Percentiles rank a stretch among this genome's conserved stretches.
Conservation (phyloP, 805 yeast species). For the Isabelozyma rhagii region DNA sequence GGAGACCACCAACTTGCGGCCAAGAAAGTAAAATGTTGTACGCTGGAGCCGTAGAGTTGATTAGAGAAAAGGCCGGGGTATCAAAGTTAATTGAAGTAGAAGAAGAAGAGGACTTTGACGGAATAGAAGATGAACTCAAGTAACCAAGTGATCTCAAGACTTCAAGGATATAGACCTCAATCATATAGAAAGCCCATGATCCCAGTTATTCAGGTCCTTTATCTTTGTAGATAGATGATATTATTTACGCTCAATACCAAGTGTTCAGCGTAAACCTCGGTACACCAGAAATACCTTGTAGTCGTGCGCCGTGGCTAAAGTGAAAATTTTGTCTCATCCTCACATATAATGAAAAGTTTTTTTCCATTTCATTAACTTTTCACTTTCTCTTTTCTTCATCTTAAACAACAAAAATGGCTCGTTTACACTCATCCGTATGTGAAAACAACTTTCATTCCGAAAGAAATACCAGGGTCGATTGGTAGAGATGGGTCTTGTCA, state of each 20-base stretch:
- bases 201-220: no score
- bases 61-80: constrained; percentile 80
- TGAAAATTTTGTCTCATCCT: neutral
- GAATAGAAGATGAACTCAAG: constrained; percentile 37
- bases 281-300: neutral
- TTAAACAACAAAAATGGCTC: constrained; percentile 80
- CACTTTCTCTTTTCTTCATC: constrained; percentile 6
- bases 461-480: constrained; percentile 6
- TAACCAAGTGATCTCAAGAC: neutral
- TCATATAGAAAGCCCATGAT: no score
- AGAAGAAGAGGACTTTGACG: constrained; percentile 71
- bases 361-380: constrained; percentile 5
- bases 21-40: constrained; percentile 82
- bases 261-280: neutral
- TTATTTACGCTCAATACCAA: no score
- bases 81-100: constrained; percentile 55
- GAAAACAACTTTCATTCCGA: constrained; percentile 9
- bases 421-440: constrained; percentile 98
- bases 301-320: neutral
- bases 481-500: constrained; percentile 20
- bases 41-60: constrained; percentile 84
- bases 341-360: neutral
- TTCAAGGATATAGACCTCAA: neutral
- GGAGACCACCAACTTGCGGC: constrained; percentile 84
- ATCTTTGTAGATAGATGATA: no score